These are phyloP conservation scores for Candida pseudoglaebosa DNA, from an alignment of 805 yeast species.

Conservation along the genomic window DNA sequence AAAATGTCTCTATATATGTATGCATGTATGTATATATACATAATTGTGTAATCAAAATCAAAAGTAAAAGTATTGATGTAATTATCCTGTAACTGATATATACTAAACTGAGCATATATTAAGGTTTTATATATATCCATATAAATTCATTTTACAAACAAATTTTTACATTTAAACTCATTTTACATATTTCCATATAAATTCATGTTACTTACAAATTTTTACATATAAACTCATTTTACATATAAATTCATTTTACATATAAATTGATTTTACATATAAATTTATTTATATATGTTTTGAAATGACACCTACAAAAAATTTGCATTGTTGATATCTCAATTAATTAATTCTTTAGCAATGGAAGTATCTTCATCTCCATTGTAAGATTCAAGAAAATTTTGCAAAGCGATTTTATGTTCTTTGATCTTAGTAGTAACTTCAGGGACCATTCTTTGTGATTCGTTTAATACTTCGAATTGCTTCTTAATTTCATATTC, in stretches of 20 bases:
- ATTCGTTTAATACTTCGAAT: slow-evolving; percentile 33
- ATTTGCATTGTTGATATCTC: neutral
- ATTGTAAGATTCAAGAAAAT: slow-evolving; percentile 12
- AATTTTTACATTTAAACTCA: too few species aligned
- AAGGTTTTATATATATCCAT: neutral
- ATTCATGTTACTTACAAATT: too few species aligned
- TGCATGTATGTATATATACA: neutral
- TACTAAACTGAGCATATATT: too few species aligned
- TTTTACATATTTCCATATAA: too few species aligned
- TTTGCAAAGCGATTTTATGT: slow-evolving; percentile 13
- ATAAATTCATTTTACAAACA: too few species aligned
- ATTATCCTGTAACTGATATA: too few species aligned
- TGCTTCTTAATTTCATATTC: slow-evolving; percentile 61
- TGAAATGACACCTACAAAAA: too few species aligned
- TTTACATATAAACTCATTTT: too few species aligned
- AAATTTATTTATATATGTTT: too few species aligned
- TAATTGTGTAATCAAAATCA: neutral
- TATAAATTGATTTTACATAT: too few species aligned
- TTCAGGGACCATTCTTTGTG: slow-evolving; percentile 35
- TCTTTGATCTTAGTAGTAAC: slow-evolving; percentile 17
- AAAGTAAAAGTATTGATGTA: neutral
- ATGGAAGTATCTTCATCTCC: slow-evolving; percentile 26
- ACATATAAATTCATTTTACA: too few species aligned
- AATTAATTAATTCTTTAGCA: slow-evolving; percentile 15
- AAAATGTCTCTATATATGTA: neutral